Evolutionary conservation across 257 asterid genomes (phyloP).

Genomic region (Solanum rostratum): DNA sequence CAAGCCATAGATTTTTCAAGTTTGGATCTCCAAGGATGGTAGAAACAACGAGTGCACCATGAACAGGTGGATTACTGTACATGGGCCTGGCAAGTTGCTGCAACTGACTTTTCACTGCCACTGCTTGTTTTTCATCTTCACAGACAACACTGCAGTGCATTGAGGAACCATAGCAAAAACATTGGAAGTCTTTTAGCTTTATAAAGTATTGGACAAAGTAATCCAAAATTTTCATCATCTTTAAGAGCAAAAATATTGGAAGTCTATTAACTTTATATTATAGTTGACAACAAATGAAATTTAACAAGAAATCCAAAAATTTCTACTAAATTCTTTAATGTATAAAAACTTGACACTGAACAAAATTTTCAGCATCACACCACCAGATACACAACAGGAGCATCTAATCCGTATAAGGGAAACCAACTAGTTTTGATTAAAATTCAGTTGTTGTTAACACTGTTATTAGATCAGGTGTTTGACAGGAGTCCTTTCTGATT

Average conservation of each 20-base stretch:
- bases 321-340: background rate
- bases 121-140: slow-evolving; percentile 88
- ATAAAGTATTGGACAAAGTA: background rate
- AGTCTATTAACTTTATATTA: background rate
- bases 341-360: background rate
- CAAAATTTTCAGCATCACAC: background rate
- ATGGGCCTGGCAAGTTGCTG: slow-evolving; percentile 98
- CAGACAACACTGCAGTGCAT: slow-evolving; percentile 62
- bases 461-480: background rate
- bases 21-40: slow-evolving; percentile 76
- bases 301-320: background rate
- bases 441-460: background rate
- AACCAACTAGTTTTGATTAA: background rate
- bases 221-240: no score
- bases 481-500: background rate
- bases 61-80: slow-evolving; percentile 98
- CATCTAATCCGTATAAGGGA: background rate
- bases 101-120: slow-evolving; percentile 90
- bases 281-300: background rate
- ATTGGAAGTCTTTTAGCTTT: background rate
- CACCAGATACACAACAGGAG: background rate
- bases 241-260: background rate
- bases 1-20: slow-evolving; percentile 75
- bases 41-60: slow-evolving; percentile 82
- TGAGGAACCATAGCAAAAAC: background rate